Evolutionary conservation across 1,284 basidiomycete genomes (phyloP).

Genomic region (Austropuccinia psidii): DNA sequence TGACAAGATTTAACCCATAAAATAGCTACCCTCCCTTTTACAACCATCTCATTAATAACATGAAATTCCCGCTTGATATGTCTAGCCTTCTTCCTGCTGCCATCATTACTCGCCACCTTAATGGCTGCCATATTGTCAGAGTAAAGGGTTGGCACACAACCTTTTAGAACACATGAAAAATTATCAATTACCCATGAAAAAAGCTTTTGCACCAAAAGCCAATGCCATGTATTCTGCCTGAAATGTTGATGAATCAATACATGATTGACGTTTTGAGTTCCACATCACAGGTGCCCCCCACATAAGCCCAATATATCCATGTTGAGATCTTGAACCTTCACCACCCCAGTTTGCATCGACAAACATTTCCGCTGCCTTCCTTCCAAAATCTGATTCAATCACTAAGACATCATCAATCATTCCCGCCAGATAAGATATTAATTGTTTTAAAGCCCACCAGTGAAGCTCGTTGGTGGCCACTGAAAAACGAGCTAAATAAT

Average conservation of each 20-base stretch:
- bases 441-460: no score
- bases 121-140: background rate
- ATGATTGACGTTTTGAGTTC: background rate
- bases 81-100: background rate
- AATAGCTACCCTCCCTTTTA: background rate
- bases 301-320: background rate
- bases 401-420: no score
- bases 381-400: no score
- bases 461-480: no score
- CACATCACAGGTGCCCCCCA: background rate
- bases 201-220: background rate
- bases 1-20: background rate
- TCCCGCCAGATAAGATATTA: no score
- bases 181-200: background rate
- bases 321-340: background rate
- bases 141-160: background rate
- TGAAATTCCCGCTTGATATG: constrained; percentile 3
- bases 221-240: constrained; percentile 1
- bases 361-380: no score
- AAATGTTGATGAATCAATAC: background rate
- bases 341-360: constrained; percentile 3
- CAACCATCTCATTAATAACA: background rate
- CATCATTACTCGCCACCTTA: background rate
- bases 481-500: no score
- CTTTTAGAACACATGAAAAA: background rate